A percentile compares a stretch with the other conserved stretches of the same genome.
phyloP scores from a whole-genome alignment of 1,284 basidiomycete genomes.

The Ustilago loliicola region DNA sequence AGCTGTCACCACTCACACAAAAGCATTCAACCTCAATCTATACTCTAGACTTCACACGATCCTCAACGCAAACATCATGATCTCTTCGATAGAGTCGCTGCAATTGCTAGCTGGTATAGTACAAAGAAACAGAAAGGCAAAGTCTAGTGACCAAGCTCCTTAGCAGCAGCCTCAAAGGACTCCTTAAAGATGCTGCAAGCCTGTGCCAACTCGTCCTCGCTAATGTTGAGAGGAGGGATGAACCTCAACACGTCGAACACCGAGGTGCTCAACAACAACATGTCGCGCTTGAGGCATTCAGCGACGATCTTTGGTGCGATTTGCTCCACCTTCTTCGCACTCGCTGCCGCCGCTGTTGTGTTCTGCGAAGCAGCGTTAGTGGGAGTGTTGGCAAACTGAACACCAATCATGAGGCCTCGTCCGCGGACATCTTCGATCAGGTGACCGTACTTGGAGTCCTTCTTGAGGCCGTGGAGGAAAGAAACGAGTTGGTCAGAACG shows the following conservation, averaged over 20 bases:
- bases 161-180: slow-evolving; percentile 46
- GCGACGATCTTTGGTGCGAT: slow-evolving; percentile 59
- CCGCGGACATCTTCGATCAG: slow-evolving; percentile 68
- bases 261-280: slow-evolving; percentile 66
- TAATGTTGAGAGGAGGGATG: slow-evolving; percentile 66
- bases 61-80: neutral
- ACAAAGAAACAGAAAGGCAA: neutral
- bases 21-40: neutral
- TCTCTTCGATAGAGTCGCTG: neutral
- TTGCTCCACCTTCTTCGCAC: slow-evolving; percentile 28
- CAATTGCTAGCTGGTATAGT: slow-evolving; percentile 16
- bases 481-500: slow-evolving; percentile 61
- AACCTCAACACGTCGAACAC: slow-evolving; percentile 66
- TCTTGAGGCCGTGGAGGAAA: slow-evolving; percentile 49
- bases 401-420: slow-evolving; percentile 65
- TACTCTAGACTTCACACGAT: neutral
- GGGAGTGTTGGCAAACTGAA: slow-evolving; percentile 54
- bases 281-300: slow-evolving; percentile 59
- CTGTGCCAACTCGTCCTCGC: slow-evolving; percentile 55
- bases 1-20: neutral
- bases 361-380: slow-evolving; percentile 32
- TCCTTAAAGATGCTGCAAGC: slow-evolving; percentile 62
- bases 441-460: slow-evolving; percentile 47
- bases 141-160: slow-evolving; percentile 32
- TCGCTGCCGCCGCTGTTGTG: slow-evolving; percentile 12